Evolutionary conservation across 2,329 filamentous ascomycete genomes (phyloP), one percentile per base, ranked within the genome.

Genomic region (Colletotrichum sojae): DNA sequence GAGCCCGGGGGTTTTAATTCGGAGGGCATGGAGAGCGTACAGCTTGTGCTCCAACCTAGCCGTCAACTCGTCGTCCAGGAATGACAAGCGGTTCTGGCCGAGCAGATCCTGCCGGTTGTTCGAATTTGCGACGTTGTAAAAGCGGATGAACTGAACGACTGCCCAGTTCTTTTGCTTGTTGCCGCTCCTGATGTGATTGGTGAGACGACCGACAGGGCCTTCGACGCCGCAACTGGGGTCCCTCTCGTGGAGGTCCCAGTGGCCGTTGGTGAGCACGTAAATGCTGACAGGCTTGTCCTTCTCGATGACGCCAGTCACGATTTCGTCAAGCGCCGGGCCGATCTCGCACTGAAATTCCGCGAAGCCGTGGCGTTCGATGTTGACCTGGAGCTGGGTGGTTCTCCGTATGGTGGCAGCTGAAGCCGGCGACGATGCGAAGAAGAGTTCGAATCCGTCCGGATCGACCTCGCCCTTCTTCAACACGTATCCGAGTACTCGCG

Each of bases 181-280:
- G 1, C 12, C 10, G 0, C 22, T 6, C 5, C 1, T 2, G 4
- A 57, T 39, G 4, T 64, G 54, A 13, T 10, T 45, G 1, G 52
- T 46, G 6, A 64, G 25, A 1, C 54, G 31, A 2, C 2, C 2
- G 2, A 64, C 58, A 2, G 62, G 54, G 1, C 45, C 25, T 1
- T 58, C 54, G 1, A 64, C 62, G 13, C 22, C 36, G n/a, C 62
- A 64, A 36, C 31, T 10, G 13, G 8, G 16, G 4, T 31, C 2
- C 9, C 6, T 6, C 1, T n/a, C 9, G 1, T 4, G 6, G 8
- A 58, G 45, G 9, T 64, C 39, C 62, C 62, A 64, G 16, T 64
- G 62, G 0, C 54, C 62, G 15, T 64, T 58, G 1, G 62, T 64
- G 10, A 64, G 12, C 0, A 64, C 46, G 8, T 64, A 64, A 3